These are phyloP conservation scores for Echites panduratus DNA, from an alignment of 257 asterid genomes.

Conservation along the genomic window DNA sequence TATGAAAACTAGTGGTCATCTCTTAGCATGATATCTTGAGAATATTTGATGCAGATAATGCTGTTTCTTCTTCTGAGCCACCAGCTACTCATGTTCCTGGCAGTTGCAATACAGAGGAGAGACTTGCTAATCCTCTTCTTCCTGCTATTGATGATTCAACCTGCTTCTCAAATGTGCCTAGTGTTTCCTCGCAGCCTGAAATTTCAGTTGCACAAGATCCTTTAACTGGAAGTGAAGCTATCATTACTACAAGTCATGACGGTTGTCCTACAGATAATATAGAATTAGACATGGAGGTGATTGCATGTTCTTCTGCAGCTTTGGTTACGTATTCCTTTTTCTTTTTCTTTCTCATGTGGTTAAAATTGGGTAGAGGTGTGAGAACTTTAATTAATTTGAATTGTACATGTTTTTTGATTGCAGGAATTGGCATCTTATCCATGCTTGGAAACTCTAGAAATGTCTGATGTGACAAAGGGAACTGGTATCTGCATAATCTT, in stretches of 20 bases:
- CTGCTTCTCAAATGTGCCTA: conserved; percentile 19
- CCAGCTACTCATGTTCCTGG: conserved; percentile 19
- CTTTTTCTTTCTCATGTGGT: not conserved
- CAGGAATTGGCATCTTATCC: conserved; percentile 42
- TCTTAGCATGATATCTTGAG: conserved; percentile 14
- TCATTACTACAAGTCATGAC: conserved; percentile 30
- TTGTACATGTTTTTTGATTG: conserved; percentile 24
- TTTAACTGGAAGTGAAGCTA: conserved; percentile 31
- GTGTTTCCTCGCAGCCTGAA: conserved; percentile 27
- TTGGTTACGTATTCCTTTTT: not conserved
- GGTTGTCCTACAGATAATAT: conserved; percentile 16
- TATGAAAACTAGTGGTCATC: conserved; percentile 11
- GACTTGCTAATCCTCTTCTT: conserved; percentile 21
- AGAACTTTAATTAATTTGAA: conserved; percentile 8
- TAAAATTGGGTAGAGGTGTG: not conserved
- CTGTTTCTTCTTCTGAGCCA: conserved; percentile 32
- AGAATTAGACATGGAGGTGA: conserved; percentile 36
- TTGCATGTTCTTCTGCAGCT: not conserved
- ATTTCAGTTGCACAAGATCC: conserved; percentile 31
- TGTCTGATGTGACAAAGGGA: conserved; percentile 30
- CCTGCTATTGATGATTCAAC: conserved; percentile 23
- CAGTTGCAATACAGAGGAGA: conserved; percentile 23
- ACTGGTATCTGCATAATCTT: conserved; percentile 37
- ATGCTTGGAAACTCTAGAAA: conserved; percentile 30
- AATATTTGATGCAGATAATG: conserved; percentile 23